Evolutionary conservation across 495 filamentous ascomycete species (phyloP).

Genomic region (Terfezia claveryi): DNA sequence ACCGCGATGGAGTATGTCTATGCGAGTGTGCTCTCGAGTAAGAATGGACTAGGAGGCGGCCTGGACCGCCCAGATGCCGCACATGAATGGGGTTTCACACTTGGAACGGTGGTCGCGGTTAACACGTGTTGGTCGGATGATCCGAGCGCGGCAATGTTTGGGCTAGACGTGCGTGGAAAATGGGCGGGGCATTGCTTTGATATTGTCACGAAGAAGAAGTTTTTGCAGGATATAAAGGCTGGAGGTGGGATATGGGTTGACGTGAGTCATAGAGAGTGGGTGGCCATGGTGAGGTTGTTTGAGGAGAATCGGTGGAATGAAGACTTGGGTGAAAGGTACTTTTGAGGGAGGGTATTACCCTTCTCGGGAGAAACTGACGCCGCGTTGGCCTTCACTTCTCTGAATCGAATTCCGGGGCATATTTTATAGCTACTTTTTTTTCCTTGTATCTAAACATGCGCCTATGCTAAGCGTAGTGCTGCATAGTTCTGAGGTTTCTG

Average conservation of each 20-base stretch:
- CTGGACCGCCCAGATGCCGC: background rate
- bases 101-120: background rate
- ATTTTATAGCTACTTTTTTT: too few species aligned
- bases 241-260: background rate
- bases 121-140: background rate
- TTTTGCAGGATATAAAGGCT: background rate
- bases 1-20: background rate
- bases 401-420: too few species aligned
- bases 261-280: background rate
- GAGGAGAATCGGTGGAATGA: background rate
- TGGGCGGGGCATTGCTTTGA: background rate
- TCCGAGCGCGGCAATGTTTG: background rate
- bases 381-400: too few species aligned
- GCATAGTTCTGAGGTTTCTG: too few species aligned
- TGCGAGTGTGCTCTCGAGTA: background rate
- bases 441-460: too few species aligned
- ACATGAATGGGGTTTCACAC: background rate
- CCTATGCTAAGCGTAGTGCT: too few species aligned
- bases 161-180: background rate
- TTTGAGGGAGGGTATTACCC: too few species aligned
- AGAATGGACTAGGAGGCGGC: background rate
- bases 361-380: too few species aligned
- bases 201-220: background rate
- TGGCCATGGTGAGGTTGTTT: background rate
- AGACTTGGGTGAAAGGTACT: too few species aligned